These are phyloP conservation scores for Leptographium galeiforme DNA, from an alignment of 2,329 filamentous ascomycete genomes.

Conservation along the genomic window DNA sequence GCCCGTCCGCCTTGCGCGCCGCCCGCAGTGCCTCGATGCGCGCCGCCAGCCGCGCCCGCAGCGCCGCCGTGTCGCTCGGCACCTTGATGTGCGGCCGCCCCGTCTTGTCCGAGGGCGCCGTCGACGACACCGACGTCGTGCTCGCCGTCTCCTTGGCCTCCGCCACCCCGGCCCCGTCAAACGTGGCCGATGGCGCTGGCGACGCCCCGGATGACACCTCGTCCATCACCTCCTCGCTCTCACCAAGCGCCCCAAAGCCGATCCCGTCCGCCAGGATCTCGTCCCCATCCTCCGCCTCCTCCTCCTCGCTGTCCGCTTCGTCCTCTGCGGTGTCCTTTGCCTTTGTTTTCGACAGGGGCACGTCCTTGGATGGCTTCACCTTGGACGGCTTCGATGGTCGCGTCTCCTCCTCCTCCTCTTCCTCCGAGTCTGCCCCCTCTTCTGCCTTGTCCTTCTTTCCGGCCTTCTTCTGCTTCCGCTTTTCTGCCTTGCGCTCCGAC, in stretches of 20 bases:
- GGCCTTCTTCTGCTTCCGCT: slow-evolving; percentile 22
- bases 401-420: slow-evolving; percentile 18
- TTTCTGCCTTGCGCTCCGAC: slow-evolving; percentile 36
- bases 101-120: slow-evolving; percentile 44
- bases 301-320: slow-evolving; percentile 14
- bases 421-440: slow-evolving; percentile 31
- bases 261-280: slow-evolving; percentile 33
- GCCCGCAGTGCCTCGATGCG: slow-evolving; percentile 77
- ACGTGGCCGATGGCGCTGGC: slow-evolving; percentile 41
- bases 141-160: slow-evolving; percentile 32
- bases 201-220: slow-evolving; percentile 15
- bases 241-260: slow-evolving; percentile 33
- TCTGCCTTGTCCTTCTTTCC: slow-evolving; percentile 22
- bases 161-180: slow-evolving; percentile 34
- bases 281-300: slow-evolving; percentile 40
- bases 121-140: slow-evolving; percentile 52
- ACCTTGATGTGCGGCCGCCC: slow-evolving; percentile 46
- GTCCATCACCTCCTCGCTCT: slow-evolving; percentile 26
- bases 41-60: slow-evolving; percentile 66
- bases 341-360: slow-evolving; percentile 6
- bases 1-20: slow-evolving; percentile 64
- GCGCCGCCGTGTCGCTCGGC: slow-evolving; percentile 57
- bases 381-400: slow-evolving; percentile 10
- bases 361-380: slow-evolving; percentile 3
- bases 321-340: slow-evolving; percentile 33